A percentile compares a stretch with the other conserved stretches of the same genome.
These are phyloP conservation scores for Lactifluus rugatus DNA, from an alignment of 768 basidiomycete genomes.

Conservation along the genomic window DNA sequence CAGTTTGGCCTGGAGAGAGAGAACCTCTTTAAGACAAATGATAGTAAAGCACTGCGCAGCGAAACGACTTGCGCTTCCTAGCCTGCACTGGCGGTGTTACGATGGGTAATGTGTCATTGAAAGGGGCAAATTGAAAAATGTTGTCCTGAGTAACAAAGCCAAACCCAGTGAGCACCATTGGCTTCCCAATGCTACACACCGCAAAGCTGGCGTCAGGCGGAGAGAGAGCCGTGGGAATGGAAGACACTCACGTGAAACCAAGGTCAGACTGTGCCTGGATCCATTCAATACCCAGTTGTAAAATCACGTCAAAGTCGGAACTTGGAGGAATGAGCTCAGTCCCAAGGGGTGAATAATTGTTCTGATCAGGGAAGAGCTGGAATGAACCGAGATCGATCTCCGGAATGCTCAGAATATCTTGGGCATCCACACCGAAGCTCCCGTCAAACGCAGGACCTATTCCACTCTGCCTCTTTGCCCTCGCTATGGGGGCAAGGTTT, in stretches of 20 bases:
- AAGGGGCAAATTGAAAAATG: slow-evolving; percentile 25
- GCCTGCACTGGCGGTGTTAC: not conserved
- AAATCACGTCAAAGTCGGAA: slow-evolving; percentile 19
- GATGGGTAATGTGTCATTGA: slow-evolving; percentile 21
- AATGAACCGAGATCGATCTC: slow-evolving; percentile 30
- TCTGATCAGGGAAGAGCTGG: slow-evolving; percentile 33
- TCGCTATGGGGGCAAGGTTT: not conserved
- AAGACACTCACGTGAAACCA: slow-evolving; percentile 16
- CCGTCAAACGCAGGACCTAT: slow-evolving; percentile 29
- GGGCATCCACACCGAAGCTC: slow-evolving; percentile 29
- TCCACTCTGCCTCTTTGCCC: slow-evolving; percentile 6
- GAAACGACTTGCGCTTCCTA: slow-evolving; percentile 6
- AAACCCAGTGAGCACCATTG: slow-evolving; percentile 25
- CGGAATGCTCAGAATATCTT: slow-evolving; percentile 30
- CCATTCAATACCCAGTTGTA: slow-evolving; percentile 27
- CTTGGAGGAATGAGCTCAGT: slow-evolving; percentile 1
- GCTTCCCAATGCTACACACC: slow-evolving; percentile 26
- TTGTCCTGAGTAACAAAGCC: slow-evolving; percentile 27
- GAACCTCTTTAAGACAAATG: not conserved
- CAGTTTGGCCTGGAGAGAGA: slow-evolving; percentile 7
- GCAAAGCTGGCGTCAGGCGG: not conserved
- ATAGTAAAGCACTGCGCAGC: not conserved
- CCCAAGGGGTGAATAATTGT: slow-evolving; percentile 22
- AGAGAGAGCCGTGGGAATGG: not conserved
- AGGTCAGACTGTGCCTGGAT: slow-evolving; percentile 24